These are phyloP conservation scores for Apiospora marii DNA, from an alignment of 2,329 filamentous ascomycete genomes.

Conservation along the genomic window DNA sequence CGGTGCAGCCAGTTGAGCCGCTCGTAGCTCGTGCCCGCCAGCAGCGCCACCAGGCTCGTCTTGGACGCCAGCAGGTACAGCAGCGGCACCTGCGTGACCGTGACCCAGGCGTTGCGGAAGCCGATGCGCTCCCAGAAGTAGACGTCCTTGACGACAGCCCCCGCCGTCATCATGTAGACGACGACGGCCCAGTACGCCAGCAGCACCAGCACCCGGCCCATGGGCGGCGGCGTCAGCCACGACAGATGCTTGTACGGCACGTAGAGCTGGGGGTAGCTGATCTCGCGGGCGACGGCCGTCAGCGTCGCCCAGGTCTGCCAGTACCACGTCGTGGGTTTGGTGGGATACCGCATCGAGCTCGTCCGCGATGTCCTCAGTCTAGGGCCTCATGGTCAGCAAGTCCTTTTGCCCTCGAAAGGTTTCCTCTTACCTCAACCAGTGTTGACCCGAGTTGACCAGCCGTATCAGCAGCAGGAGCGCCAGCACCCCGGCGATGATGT, in stretches of 20 bases:
- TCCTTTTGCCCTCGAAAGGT: background rate
- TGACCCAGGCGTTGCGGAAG: slow-evolving; percentile 73
- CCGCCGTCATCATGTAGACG: slow-evolving; percentile 62
- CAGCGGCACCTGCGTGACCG: slow-evolving; percentile 69
- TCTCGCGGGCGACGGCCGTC: slow-evolving; percentile 64
- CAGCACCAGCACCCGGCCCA: slow-evolving; percentile 63
- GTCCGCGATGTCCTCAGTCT: slow-evolving; percentile 57
- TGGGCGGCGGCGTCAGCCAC: slow-evolving; percentile 66
- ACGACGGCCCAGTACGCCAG: slow-evolving; percentile 66
- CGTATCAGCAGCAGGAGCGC: slow-evolving; percentile 52
- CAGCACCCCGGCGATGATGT: slow-evolving; percentile 60
- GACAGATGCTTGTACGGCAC: slow-evolving; percentile 54
- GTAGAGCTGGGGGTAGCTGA: slow-evolving; percentile 62
- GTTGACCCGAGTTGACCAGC: slow-evolving; percentile 52
- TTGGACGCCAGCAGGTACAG: slow-evolving; percentile 70
- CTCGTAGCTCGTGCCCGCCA: slow-evolving; percentile 72
- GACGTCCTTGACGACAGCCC: slow-evolving; percentile 57
- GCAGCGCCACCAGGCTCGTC: slow-evolving; percentile 63
- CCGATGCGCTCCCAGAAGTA: slow-evolving; percentile 71
- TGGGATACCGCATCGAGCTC: slow-evolving; percentile 56
- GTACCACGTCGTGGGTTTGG: slow-evolving; percentile 55
- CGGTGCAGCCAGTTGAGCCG: slow-evolving; percentile 77
- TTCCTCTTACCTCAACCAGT: slow-evolving; percentile 49
- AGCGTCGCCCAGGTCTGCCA: slow-evolving; percentile 64
- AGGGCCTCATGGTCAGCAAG: slow-evolving; percentile 3